Conservation (phyloP, 768 basidiomycete genomes). For the Phanerodontia chrysosporium region DNA sequence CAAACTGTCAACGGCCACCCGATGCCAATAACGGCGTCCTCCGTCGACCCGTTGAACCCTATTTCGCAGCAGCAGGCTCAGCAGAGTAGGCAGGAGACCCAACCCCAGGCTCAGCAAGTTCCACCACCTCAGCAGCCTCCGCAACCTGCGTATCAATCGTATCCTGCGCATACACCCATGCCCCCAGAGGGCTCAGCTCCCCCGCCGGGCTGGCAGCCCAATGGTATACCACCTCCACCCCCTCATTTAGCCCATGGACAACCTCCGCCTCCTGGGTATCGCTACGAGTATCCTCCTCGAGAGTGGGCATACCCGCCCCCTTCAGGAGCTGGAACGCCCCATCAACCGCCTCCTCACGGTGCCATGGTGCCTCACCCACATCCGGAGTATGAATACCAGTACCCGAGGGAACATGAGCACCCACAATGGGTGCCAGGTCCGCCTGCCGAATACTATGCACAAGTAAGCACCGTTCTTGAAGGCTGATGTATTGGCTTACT, state of each 20-base stretch:
- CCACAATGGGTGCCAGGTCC: slow-evolving; percentile 38
- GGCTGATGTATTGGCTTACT: too few relatives aligned
- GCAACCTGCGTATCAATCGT: slow-evolving; percentile 22
- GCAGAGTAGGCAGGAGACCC: background rate
- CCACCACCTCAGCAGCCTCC: background rate
- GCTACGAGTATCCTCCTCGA: slow-evolving; percentile 30
- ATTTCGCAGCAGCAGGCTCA: slow-evolving; percentile 6
- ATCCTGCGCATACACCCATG: slow-evolving; percentile 33
- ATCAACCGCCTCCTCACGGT: background rate
- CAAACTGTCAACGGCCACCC: slow-evolving; percentile 18
- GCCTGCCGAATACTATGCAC: slow-evolving; percentile 53
- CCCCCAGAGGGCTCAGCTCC: slow-evolving; percentile 44
- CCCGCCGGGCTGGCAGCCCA: slow-evolving; percentile 65
- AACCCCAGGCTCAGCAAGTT: background rate
- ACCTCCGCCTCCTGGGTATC: slow-evolving; percentile 28
- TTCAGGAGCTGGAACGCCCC: slow-evolving; percentile 41
- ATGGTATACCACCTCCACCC: slow-evolving; percentile 61
- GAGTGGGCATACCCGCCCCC: slow-evolving; percentile 43
- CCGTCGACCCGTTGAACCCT: slow-evolving; percentile 8
- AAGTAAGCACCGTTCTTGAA: slow-evolving; percentile 32
- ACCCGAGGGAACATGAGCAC: slow-evolving; percentile 57
- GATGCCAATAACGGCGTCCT: slow-evolving; percentile 13
- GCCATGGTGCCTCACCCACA: slow-evolving; percentile 28
- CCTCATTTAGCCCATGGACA: slow-evolving; percentile 43
- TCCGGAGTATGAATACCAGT: slow-evolving; percentile 54